Evolutionary conservation across 768 basidiomycete genomes (phyloP), one percentile per base, ranked within the genome.

Genomic region (Amanita molliuscula): DNA sequence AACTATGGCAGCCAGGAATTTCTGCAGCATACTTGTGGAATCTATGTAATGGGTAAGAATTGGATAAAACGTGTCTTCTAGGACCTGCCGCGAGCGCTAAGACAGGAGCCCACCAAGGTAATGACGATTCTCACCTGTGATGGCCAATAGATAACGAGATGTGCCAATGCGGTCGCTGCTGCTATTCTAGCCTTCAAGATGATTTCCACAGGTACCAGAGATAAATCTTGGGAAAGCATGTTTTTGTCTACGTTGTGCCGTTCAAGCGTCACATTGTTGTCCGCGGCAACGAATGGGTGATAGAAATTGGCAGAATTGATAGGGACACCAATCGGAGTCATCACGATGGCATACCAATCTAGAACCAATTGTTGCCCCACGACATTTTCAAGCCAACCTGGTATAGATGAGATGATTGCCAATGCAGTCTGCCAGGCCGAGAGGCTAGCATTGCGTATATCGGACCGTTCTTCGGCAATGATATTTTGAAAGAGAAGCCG

Each of bases 231-330:
- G 4, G 78, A 73, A 20, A 97, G 72, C 83, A 98, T 92, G 52
- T 86, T 87, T 72, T 92, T 98, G 70, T 99, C 96, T 28, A 98
- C 90, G 58, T 96, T 93, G 62, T 98, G 90, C 41, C 82, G 76
- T 62, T 90, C 85, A 0, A 73, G 68, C 2, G 67, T 64, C 20
- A 72, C 68, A 5, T 65, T 64, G 8, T 74, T 76, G 48, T 76
- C 71, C 13, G 68, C 65, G 1, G 72, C 61, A n/a, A 77, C 63
- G 3, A 73, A 68, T 3, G 84, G 79, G 41, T 74, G 73, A 63
- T 84, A 82, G 60, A 97, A 92, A 13, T 73, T 68, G 0, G 78
- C 65, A 0, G 77, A 59, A 54, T 94, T 83, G 55, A 97, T 74
- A 2, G 86, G 73, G 11, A 81, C 71, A 23, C 93, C 92, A 20